Conservation (phyloP, 257 asterid genomes). For the Solanum bukasovii region DNA sequence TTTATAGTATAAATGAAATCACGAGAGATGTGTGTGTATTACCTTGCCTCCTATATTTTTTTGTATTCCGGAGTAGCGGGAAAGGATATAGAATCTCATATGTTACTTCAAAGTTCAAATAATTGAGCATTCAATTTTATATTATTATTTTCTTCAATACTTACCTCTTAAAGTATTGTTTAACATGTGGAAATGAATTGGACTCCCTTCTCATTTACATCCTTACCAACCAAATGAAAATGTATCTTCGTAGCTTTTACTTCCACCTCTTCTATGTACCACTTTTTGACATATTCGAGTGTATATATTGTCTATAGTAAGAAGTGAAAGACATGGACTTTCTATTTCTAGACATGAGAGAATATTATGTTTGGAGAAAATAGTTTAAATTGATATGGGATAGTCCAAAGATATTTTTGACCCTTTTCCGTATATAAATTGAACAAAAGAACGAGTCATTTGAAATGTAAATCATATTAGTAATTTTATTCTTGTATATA, state of each 20-base stretch:
- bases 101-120: not conserved
- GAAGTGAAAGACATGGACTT: not conserved
- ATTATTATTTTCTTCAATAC: not conserved
- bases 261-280: not conserved
- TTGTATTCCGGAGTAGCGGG: not conserved
- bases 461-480: not conserved
- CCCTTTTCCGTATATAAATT: no score
- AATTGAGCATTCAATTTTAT: not conserved
- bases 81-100: not conserved
- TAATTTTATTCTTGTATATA: not conserved
- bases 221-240: not conserved
- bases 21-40: not conserved
- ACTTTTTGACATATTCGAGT: not conserved
- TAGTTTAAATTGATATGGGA: not conserved
- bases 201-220: not conserved
- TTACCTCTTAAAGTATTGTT: not conserved
- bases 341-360: not conserved
- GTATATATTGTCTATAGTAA: not conserved
- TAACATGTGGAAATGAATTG: not conserved
- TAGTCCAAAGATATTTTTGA: no score
- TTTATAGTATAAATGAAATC: not conserved
- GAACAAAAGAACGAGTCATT: not conserved
- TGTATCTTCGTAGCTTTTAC: not conserved
- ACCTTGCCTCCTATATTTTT: not conserved
- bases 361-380: not conserved